Conservation (phyloP, 2,329 filamentous ascomycete species). For the Verticillium albo-atrum region DNA sequence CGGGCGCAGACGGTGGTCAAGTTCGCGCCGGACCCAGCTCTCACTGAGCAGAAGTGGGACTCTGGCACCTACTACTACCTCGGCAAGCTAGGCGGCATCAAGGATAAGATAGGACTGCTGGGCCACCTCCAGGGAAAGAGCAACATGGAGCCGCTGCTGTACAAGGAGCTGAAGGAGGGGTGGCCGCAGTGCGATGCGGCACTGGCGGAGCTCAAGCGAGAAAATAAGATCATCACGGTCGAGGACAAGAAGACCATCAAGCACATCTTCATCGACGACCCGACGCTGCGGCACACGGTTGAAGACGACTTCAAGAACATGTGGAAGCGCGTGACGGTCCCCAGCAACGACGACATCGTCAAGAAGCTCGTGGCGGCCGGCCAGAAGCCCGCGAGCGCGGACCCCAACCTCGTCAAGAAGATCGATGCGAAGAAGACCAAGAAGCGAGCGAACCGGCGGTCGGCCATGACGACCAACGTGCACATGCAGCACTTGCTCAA, state of each 20-base stretch:
- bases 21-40: slow-evolving; percentile 50
- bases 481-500: slow-evolving; percentile 82
- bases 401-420: slow-evolving; percentile 55
- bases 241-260: slow-evolving; percentile 86
- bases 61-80: slow-evolving; percentile 76
- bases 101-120: slow-evolving; percentile 71
- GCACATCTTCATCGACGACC: slow-evolving; percentile 86
- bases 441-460: slow-evolving; percentile 60
- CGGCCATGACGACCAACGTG: slow-evolving; percentile 79
- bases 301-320: slow-evolving; percentile 79
- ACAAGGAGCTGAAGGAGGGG: slow-evolving; percentile 92
- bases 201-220: slow-evolving; percentile 71
- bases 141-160: slow-evolving; percentile 73
- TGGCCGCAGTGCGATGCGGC: slow-evolving; percentile 82
- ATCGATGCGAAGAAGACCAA: slow-evolving; percentile 63
- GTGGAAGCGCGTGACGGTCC: slow-evolving; percentile 79
- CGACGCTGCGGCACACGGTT: slow-evolving; percentile 68
- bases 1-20: slow-evolving; percentile 57
- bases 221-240: slow-evolving; percentile 78
- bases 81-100: slow-evolving; percentile 76
- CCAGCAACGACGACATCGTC: slow-evolving; percentile 70
- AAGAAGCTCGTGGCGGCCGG: slow-evolving; percentile 72
- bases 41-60: slow-evolving; percentile 63
- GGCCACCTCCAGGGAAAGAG: slow-evolving; percentile 76
- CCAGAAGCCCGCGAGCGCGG: slow-evolving; percentile 79